phyloP scores from a whole-genome alignment of 2,329 filamentous ascomycete genomes.

The Aspergillus sp. region DNA sequence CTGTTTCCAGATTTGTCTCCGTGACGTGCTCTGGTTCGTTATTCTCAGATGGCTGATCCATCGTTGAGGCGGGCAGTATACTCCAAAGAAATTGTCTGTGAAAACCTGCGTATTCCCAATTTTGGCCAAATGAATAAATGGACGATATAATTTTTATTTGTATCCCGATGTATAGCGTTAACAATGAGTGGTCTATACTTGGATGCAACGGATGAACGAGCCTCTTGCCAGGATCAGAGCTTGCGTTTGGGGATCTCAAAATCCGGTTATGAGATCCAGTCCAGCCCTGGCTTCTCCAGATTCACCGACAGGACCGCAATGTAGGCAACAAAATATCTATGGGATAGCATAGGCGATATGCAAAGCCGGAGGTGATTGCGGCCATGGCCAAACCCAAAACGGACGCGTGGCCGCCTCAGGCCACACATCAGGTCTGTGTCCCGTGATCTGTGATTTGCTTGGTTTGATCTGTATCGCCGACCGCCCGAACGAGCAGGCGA shows the following conservation, averaged over 20 bases:
- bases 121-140: background rate
- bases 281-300: background rate
- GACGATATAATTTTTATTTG: background rate
- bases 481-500: constrained; percentile 13
- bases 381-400: background rate
- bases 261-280: background rate
- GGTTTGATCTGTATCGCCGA: constrained; percentile 12
- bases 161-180: background rate
- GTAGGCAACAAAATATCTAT: background rate
- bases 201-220: background rate
- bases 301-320: background rate
- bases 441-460: constrained; percentile 18
- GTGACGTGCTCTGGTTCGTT: background rate
- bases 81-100: background rate
- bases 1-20: background rate
- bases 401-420: constrained; percentile 14
- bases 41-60: constrained; percentile 2
- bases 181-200: background rate
- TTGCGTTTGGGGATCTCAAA: background rate
- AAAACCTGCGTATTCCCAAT: too few relatives aligned
- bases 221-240: constrained; percentile 8
- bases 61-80: background rate
- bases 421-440: background rate
- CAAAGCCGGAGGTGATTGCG: constrained; percentile 1
- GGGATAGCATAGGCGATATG: background rate